Evolutionary conservation across 1,139 yeast species (phyloP).

Genomic region (Nakaseomyces nivariensis): DNA sequence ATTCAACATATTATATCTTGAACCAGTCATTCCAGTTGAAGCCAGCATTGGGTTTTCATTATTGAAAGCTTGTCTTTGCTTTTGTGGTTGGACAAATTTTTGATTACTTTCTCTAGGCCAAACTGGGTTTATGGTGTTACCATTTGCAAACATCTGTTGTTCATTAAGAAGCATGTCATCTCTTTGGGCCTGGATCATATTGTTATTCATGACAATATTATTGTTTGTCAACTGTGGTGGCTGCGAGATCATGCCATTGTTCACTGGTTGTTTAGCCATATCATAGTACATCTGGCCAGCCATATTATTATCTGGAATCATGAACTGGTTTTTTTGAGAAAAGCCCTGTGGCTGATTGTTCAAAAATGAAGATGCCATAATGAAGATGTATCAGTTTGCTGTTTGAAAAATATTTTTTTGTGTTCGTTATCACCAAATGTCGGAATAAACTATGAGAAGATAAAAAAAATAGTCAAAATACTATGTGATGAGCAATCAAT

Average conservation of each 20-base stretch:
- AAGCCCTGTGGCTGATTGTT: neutral
- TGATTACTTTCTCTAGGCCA: neutral
- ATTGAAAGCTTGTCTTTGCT: neutral
- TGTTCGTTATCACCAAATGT: no score
- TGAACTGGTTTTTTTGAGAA: neutral
- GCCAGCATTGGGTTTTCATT: neutral
- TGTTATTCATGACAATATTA: neutral
- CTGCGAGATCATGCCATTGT: neutral
- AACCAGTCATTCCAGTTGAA: neutral
- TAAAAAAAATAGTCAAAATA: neutral
- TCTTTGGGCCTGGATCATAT: neutral
- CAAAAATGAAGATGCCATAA: neutral
- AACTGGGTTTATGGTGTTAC: neutral
- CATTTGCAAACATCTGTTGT: neutral
- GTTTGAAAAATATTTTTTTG: no score
- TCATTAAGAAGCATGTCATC: neutral
- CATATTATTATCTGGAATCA: neutral
- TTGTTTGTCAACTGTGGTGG: neutral
- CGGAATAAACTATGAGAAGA: neutral
- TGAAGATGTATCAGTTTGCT: neutral
- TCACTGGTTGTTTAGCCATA: neutral
- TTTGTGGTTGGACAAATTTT: neutral
- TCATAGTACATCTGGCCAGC: neutral
- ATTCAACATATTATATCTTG: neutral
- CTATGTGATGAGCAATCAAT: no score